These are phyloP conservation scores for Chloranthus sessilifolius DNA, from an alignment of 164 flowering plant genomes.

Conservation along the genomic window DNA sequence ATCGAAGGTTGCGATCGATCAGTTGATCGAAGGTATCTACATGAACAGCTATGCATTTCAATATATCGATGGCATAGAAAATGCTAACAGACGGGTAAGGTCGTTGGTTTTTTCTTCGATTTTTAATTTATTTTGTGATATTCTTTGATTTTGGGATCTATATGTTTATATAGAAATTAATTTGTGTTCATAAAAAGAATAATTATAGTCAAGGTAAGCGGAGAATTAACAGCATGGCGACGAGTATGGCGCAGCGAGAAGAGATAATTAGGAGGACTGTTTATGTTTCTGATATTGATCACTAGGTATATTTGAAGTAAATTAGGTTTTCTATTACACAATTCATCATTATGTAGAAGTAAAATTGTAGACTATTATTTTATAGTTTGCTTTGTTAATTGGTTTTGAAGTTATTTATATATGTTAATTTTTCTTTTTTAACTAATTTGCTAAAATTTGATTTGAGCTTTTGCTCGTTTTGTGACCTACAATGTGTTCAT, in stretches of 20 bases:
- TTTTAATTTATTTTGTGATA: too few relatives aligned
- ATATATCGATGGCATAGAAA: slow-evolving; percentile 28
- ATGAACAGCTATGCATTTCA: slow-evolving; percentile 21
- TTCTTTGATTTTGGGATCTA: too few relatives aligned
- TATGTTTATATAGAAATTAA: too few relatives aligned
- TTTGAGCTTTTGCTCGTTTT: too few relatives aligned
- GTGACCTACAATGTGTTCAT: too few relatives aligned
- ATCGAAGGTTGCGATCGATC: slow-evolving; percentile 30
- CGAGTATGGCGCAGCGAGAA: slow-evolving; percentile 81
- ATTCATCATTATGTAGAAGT: too few relatives aligned
- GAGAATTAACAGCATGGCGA: slow-evolving; percentile 63
- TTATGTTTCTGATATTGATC: slow-evolving; percentile 93
- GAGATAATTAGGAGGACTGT: slow-evolving; percentile 84
- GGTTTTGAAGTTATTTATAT: too few relatives aligned
- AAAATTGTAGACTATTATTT: too few relatives aligned
- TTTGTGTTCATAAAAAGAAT: slow-evolving; percentile 56
- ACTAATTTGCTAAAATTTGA: too few relatives aligned
- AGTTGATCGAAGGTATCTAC: slow-evolving; percentile 23
- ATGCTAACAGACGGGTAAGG: slow-evolving; percentile 46
- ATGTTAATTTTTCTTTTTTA: too few relatives aligned
- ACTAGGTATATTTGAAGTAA: slow-evolving; percentile 81
- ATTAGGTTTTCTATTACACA: too few relatives aligned
- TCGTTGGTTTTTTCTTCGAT: not conserved
- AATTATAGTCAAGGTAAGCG: slow-evolving; percentile 50
- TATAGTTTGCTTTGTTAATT: too few relatives aligned